Percentiles rank a stretch among this genome's conserved stretches.
These are phyloP conservation scores for Ophiostoma novo-ulmi DNA, from an alignment of 2,329 filamentous ascomycete genomes.

Conservation along the genomic window DNA sequence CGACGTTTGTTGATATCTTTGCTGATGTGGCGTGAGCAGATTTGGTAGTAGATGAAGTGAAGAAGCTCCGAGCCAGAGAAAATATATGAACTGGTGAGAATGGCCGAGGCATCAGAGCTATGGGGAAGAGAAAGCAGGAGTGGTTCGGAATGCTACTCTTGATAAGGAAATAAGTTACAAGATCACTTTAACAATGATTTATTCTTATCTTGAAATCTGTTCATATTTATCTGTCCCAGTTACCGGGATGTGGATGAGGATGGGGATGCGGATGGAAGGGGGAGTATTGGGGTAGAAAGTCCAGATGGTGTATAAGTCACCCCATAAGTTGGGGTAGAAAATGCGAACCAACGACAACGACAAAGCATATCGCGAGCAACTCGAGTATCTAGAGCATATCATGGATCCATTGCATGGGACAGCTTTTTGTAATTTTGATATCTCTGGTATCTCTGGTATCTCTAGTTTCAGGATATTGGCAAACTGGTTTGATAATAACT, in stretches of 20 bases:
- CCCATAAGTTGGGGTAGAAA: not conserved
- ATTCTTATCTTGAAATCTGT: not conserved
- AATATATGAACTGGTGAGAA: not conserved
- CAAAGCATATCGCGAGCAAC: not conserved
- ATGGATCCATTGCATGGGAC: not conserved
- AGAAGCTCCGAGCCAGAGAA: not conserved
- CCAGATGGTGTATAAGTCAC: not conserved
- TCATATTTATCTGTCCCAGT: not conserved
- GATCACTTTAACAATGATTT: not conserved
- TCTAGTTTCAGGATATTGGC: not conserved
- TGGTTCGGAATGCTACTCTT: not conserved
- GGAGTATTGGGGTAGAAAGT: not conserved
- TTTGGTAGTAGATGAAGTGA: not conserved
- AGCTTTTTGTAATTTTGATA: not conserved
- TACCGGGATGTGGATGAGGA: not conserved
- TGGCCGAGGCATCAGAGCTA: not conserved
- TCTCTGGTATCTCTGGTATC: not conserved
- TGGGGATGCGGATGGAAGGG: not conserved
- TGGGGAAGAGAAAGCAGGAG: not conserved
- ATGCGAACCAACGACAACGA: not conserved
- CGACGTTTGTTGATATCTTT: not conserved
- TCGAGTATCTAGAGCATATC: not conserved
- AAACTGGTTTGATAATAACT: not conserved
- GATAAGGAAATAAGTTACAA: not conserved
- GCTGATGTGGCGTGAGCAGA: not conserved